These are phyloP conservation scores for Haematococcus lacustris DNA, from an alignment of 139 green algal genomes.

Conservation along the genomic window DNA sequence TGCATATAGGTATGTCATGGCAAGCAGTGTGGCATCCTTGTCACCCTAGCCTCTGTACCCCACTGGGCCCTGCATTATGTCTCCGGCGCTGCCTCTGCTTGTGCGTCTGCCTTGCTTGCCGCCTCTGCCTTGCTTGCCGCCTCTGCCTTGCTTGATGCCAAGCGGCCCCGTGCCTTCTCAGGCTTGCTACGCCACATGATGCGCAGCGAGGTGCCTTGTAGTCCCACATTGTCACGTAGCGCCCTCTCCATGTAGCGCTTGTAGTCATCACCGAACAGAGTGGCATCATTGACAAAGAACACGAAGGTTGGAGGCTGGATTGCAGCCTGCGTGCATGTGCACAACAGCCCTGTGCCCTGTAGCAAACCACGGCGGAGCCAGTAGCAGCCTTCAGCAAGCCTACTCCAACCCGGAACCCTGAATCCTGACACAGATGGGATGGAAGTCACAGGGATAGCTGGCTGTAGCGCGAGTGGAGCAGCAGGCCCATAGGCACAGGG, in stretches of 20 bases:
- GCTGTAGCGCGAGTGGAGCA: too few species aligned
- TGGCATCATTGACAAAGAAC: slow-evolving; percentile 91
- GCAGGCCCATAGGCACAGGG: too few species aligned
- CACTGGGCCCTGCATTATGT: not conserved
- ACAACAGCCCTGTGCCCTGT: too few species aligned
- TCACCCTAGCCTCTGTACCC: not conserved
- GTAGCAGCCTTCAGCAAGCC: too few species aligned
- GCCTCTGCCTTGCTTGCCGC: not conserved
- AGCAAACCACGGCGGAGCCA: too few species aligned
- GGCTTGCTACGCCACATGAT: slow-evolving; percentile 77
- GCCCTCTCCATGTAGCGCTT: slow-evolving; percentile 57
- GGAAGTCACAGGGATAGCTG: too few species aligned
- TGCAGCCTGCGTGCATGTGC: slow-evolving; percentile 53
- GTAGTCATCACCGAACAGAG: slow-evolving; percentile 87
- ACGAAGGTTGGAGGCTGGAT: slow-evolving; percentile 89
- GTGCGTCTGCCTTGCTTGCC: not conserved
- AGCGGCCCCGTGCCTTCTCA: too few species aligned
- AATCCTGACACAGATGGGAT: too few species aligned
- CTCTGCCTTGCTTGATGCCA: too few species aligned
- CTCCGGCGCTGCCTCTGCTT: not conserved
- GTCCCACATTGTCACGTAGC: slow-evolving; percentile 78
- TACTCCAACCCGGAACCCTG: too few species aligned
- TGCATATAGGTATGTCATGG: not conserved
- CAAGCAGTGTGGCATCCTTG: not conserved
- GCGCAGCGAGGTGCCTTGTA: slow-evolving; percentile 75